phyloP scores from a whole-genome alignment of 768 basidiomycete species.

The Exsudoporus frostii region DNA sequence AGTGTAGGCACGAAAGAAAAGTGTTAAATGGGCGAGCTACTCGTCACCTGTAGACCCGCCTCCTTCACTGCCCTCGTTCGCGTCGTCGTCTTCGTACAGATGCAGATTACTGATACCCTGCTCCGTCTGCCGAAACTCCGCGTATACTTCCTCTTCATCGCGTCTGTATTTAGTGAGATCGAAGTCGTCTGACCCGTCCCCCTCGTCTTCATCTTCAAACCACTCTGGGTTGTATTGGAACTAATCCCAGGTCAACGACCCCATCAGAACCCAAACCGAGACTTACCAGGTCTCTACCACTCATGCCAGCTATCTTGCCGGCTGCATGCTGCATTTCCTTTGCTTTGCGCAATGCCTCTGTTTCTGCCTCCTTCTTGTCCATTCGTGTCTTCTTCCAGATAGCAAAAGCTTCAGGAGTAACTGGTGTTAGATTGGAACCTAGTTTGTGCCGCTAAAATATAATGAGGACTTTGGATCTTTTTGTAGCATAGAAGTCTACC shows the following conservation, averaged over 20 bases:
- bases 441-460: constrained; percentile 84
- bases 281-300: constrained; percentile 87
- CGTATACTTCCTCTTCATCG: constrained; percentile 29
- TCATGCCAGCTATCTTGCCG: constrained; percentile 92
- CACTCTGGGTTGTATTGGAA: constrained; percentile 96
- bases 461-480: neutral
- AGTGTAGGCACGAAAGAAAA: neutral
- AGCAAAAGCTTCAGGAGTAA: constrained; percentile 88
- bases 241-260: constrained; percentile 36
- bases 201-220: constrained; percentile 76
- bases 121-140: constrained; percentile 24
- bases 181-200: constrained; percentile 45
- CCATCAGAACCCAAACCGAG: neutral
- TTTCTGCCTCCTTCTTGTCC: constrained; percentile 93
- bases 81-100: constrained; percentile 23
- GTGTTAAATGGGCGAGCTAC: neutral
- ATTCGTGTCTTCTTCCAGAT: constrained; percentile 93
- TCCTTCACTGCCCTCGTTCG: constrained; percentile 3
- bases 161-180: constrained; percentile 60
- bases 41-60: neutral
- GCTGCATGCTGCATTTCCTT: constrained; percentile 80
- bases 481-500: constrained; percentile 44
- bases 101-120: constrained; percentile 11
- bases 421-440: constrained; percentile 84
- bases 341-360: constrained; percentile 73